phyloP scores from a whole-genome alignment of 1,139 yeast species.

The Geotrichum phurueaensis region DNA sequence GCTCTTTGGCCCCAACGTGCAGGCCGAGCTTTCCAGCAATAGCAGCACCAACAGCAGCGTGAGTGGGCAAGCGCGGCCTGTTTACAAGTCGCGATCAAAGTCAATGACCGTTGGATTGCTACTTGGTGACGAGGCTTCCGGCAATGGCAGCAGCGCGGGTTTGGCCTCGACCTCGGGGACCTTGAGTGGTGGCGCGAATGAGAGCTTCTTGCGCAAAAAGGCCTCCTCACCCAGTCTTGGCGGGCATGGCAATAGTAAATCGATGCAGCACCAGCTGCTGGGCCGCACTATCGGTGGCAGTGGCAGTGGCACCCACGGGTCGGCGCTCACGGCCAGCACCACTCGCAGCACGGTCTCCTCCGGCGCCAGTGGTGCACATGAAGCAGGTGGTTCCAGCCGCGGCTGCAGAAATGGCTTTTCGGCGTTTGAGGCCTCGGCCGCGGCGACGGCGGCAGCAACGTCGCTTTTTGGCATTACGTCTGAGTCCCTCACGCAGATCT shows the following conservation, averaged over 20 bases:
- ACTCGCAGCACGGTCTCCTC: not conserved
- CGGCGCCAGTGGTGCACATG: not conserved
- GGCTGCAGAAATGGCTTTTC: not conserved
- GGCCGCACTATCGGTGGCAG: not conserved
- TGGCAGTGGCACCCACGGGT: not conserved
- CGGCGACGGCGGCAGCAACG: slow-evolving; percentile 12
- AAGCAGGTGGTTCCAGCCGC: not conserved
- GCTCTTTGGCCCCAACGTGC: not conserved
- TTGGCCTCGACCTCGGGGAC: not conserved
- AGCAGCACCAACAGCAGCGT: not conserved
- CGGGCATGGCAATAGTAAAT: not conserved
- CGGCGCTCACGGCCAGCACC: not conserved
- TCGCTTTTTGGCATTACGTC: slow-evolving; percentile 1
- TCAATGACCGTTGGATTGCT: not conserved
- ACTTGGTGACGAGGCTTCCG: not conserved
- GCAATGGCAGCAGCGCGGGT: not conserved
- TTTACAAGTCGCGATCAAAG: not conserved
- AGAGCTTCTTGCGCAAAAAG: not conserved
- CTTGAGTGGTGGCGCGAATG: not conserved
- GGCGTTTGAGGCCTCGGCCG: slow-evolving; percentile 5
- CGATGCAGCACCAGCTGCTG: not conserved
- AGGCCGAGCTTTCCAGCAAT: not conserved
- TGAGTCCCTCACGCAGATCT: not conserved
- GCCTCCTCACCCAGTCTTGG: not conserved
- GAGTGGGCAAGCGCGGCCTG: not conserved